A percentile compares a stretch with the other conserved stretches of the same genome.
These are phyloP conservation scores for Eutrema salsugineum DNA, from an alignment of 441 rosid genomes.

Conservation along the genomic window DNA sequence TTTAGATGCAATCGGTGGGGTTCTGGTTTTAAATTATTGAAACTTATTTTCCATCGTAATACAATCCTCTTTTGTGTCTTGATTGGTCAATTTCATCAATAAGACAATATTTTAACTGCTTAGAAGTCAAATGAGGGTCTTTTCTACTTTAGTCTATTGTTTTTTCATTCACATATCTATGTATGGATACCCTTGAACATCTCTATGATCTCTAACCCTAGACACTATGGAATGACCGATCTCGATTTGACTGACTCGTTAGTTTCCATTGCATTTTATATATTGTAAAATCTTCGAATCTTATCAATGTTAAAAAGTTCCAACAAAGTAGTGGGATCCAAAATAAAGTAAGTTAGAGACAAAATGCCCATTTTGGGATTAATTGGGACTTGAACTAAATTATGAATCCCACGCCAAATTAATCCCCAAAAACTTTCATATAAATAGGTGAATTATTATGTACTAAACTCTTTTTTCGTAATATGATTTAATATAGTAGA, in stretches of 20 bases:
- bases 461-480: neutral
- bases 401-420: neutral
- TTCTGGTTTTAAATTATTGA: neutral
- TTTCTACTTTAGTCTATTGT: neutral
- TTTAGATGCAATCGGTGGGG: constrained; percentile 28
- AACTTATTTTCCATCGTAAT: neutral
- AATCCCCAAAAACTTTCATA: neutral
- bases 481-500: neutral
- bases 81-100: constrained; percentile 16
- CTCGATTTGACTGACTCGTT: neutral
- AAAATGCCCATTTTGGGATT: neutral
- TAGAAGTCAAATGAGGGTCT: constrained; percentile 1
- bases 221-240: neutral
- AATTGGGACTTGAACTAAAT: neutral
- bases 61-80: neutral
- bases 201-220: neutral
- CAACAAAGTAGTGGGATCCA: neutral
- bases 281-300: neutral
- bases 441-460: neutral
- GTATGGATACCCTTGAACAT: neutral
- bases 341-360: neutral
- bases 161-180: neutral
- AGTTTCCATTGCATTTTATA: neutral
- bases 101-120: constrained; percentile 24
- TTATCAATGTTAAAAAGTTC: neutral